Base-by-base conservation (phyloP, 176 grass and related monocot genomes). In the Carex kokanica region DNA sequence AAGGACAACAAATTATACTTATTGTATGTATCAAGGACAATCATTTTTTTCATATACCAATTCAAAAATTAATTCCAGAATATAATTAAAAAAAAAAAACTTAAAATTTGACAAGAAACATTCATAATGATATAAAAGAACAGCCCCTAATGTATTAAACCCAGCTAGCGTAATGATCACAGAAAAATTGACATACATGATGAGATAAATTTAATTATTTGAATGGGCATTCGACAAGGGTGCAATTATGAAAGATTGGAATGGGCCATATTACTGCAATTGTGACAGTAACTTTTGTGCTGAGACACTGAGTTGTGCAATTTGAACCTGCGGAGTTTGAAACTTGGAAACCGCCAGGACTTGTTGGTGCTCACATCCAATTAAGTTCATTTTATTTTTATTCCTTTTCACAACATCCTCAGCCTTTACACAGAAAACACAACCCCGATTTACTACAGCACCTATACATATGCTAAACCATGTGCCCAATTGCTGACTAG, bases 281-380 rank as follows among this genome's bases (percentile, higher is more conserved):
- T 78, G 31, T 56, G 21, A 78, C 73, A 54, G 51, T 78, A 78
- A 56, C 73, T 78, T 78, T 56, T 56, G 51, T 78, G 51, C 13
- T 56, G n/a, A n/a, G n/a, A n/a, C n/a, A n/a, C n/a, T n/a, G 23
- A 31, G 25, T 78, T 32, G 25, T 32, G 15, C 47, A 78, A 78
- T 56, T 56, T 56, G 73, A 78, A 32, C 15, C 73, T 29, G 24
- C 23, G 13, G 73, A 78, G 73, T 78, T 78, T 56, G 51, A 78
- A 78, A 55, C 23, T 20, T 17, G 4, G 24, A 78, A 78, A 56
- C 15, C 18, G 7, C 67, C 67, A 43, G 36, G 2, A 21, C 71
- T 53, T 31, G 73, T 78, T 78, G 1, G 13, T 2, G 11, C 47
- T 11, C 24, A 24, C 47, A 77, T 77, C 49, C 47, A 56, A n/a